These are phyloP conservation scores for Acanthamoeba lugdunensis DNA, from an alignment of 208 protist species.

Conservation along the genomic window DNA sequence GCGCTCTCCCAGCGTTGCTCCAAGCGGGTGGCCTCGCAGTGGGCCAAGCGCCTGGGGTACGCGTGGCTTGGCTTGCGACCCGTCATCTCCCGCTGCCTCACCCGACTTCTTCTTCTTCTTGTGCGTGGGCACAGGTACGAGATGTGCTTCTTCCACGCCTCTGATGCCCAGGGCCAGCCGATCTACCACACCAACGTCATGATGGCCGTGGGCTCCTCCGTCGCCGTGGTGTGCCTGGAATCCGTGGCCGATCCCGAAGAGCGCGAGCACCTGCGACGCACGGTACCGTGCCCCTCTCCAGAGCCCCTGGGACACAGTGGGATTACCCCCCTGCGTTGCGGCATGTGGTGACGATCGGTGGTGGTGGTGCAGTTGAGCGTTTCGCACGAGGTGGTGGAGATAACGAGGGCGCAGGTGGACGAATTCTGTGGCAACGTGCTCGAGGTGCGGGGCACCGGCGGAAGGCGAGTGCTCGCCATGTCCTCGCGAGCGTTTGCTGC, in stretches of 20 bases:
- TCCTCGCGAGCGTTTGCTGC: conserved; percentile 75
- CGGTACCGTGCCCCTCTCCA: conserved; percentile 12
- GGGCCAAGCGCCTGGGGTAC: conserved; percentile 73
- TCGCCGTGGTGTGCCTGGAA: conserved; percentile 79
- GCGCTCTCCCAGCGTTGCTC: conserved; percentile 72
- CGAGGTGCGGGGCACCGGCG: conserved; percentile 76
- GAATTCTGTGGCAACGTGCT: conserved; percentile 86
- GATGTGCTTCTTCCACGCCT: conserved; percentile 77
- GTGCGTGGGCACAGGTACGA: conserved; percentile 47
- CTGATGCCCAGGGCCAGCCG: conserved; percentile 73
- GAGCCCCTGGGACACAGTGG: neutral
- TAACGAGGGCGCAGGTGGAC: conserved; percentile 81
- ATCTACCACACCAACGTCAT: conserved; percentile 88
- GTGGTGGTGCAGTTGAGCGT: neutral
- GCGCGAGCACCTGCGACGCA: conserved; percentile 40
- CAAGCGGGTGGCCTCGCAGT: conserved; percentile 62
- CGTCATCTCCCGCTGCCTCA: conserved; percentile 14
- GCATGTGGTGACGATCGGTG: neutral
- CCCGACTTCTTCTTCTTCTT: too few relatives aligned
- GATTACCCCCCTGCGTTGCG: too few relatives aligned
- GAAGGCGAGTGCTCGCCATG: conserved; percentile 75
- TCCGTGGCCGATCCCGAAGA: conserved; percentile 69
- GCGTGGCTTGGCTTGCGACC: neutral
- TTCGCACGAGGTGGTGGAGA: conserved; percentile 80
- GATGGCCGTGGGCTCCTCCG: conserved; percentile 80